Base-by-base conservation (phyloP, 768 basidiomycete species). In the Tulasnella calospora region DNA sequence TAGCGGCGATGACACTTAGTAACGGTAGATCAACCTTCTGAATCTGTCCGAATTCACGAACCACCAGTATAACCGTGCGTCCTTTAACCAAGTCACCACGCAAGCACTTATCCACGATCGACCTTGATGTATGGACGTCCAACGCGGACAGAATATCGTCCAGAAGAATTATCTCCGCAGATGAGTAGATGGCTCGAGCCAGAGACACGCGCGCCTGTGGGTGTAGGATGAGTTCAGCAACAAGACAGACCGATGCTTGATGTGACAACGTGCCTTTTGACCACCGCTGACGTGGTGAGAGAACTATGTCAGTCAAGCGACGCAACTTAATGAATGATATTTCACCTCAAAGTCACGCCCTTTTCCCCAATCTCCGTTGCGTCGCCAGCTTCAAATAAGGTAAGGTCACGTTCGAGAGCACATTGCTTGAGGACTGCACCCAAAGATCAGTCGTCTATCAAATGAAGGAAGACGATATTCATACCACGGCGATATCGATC, bases 121-220 rank as follows among this genome's bases (percentile, higher is more conserved):
- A 88, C 74, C 87, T 85, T 12, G 87, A 85, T 2, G 89, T 89
- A 78, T 88, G 86, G 10, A 88, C 87, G 81, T 92, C 91, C 61
- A 91, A 83, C 5, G 90, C 90, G 23, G 89, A 90, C 35, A 91
- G 83, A 38, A 93, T 89, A 81, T 94, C 93, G 81, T 95, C 93
- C 57, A 94, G 84, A 15, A 95, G 83, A 8, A 95, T 82, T 23
- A 90, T 89, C 35, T 89, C 83, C 0, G 92, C 90, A n/a, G 83
- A 83, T 1, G 88, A 89, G 82, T 91, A 91, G 1, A 90, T 84
- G 0, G 90, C 89, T 9, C 90, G 85, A 3, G 90, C 90, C 30
- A 90, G 84, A 0, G 88, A 88, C 55, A 91, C 83, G 82, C 82
- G 86, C 51, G 88, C 90, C 79, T 80, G n/a, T 21, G 38, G 47